A percentile compares a stretch with the other conserved stretches of the same genome.
phyloP scores from a whole-genome alignment of 139 green algal species.

The Closterium sp. region DNA sequence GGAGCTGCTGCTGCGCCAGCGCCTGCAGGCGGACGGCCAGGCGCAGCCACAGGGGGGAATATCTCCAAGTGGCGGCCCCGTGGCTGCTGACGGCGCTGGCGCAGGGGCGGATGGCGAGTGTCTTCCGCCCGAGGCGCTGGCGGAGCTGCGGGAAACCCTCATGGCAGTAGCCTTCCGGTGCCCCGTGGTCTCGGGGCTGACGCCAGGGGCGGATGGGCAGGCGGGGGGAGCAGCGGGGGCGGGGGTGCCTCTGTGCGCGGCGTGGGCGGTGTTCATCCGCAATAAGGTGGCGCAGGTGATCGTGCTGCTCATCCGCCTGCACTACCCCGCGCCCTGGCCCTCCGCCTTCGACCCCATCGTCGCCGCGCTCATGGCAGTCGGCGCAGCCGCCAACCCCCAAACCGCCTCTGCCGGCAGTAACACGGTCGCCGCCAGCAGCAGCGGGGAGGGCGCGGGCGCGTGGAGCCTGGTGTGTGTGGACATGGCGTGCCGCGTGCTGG shows the following conservation, averaged over 20 bases:
- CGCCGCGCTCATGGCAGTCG: constrained; percentile 50
- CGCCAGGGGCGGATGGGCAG: not conserved
- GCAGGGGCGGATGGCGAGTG: not conserved
- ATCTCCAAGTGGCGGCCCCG: not conserved
- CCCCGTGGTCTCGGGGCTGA: not conserved
- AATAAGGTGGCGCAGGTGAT: constrained; percentile 93
- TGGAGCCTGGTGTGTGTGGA: constrained; percentile 58
- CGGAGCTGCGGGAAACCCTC: not conserved
- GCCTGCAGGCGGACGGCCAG: constrained; percentile 7
- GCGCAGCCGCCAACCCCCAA: constrained; percentile 34
- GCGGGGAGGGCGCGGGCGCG: constrained; percentile 35
- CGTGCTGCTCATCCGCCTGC: constrained; percentile 66
- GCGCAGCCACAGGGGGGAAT: not conserved
- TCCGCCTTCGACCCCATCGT: constrained; percentile 84
- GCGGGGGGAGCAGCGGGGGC: not conserved
- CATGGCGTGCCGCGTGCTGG: constrained; percentile 86
- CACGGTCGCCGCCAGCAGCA: not conserved
- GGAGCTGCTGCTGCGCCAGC: constrained; percentile 62
- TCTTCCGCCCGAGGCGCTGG: not conserved
- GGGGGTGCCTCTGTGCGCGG: not conserved
- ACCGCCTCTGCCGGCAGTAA: not conserved
- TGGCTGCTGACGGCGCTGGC: not conserved
- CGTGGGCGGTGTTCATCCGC: constrained; percentile 72
- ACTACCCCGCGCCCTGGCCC: constrained; percentile 84
- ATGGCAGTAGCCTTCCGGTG: not conserved